These are phyloP conservation scores for Flaveria bidentis DNA, from an alignment of 129 eudicot genomes.

Conservation along the genomic window DNA sequence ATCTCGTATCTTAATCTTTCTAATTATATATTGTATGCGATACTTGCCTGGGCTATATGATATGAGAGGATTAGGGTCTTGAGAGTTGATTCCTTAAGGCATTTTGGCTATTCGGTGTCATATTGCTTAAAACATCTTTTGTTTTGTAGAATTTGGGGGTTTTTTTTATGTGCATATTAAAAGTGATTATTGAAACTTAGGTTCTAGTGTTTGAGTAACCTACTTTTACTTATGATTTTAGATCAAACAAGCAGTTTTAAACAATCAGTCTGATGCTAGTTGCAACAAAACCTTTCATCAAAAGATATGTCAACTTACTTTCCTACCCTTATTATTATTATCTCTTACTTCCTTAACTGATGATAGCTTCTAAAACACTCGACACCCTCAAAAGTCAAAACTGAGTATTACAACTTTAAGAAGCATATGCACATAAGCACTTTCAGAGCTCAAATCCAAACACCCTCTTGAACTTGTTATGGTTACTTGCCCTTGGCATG, in stretches of 20 bases:
- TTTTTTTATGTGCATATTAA: too few relatives aligned
- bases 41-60: too few relatives aligned
- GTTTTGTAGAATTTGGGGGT: too few relatives aligned
- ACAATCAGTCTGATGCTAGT: too few relatives aligned
- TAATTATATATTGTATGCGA: too few relatives aligned
- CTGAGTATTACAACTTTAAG: not conserved
- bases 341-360: not conserved
- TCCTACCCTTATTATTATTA: not conserved
- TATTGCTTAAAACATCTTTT: too few relatives aligned
- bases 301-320: too few relatives aligned
- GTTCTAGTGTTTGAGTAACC: not conserved
- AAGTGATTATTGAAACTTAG: not conserved
- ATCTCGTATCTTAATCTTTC: too few relatives aligned
- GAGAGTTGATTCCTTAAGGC: not conserved
- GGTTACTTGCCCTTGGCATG: not conserved
- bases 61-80: not conserved
- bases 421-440: not conserved
- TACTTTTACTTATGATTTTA: not conserved
- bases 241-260: too few relatives aligned
- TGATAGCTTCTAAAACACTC: not conserved
- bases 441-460: not conserved
- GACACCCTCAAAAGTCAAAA: not conserved
- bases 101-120: too few relatives aligned
- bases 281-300: too few relatives aligned
- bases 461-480: not conserved